These are phyloP conservation scores for Yamadazyma oceani DNA, from an alignment of 1,139 yeast species.

Conservation along the genomic window DNA sequence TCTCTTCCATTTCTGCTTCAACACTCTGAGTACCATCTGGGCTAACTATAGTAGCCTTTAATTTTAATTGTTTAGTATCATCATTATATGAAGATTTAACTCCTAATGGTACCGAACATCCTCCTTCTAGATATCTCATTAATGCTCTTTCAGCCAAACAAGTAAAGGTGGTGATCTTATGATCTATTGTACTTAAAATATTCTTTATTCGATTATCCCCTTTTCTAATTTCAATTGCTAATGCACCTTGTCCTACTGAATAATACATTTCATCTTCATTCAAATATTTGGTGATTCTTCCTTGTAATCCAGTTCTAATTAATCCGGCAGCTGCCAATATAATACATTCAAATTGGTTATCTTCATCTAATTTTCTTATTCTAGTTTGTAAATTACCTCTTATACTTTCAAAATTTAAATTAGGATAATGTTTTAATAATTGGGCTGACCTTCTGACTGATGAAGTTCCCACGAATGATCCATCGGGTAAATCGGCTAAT, in stretches of 20 bases:
- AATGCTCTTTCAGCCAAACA: constrained; percentile 91
- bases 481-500: constrained; percentile 75
- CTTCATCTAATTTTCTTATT: constrained; percentile 69
- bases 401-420: constrained; percentile 61
- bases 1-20: constrained; percentile 47
- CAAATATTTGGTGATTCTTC: constrained; percentile 69
- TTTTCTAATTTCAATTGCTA: constrained; percentile 84
- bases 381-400: constrained; percentile 90
- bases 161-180: constrained; percentile 65
- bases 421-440: constrained; percentile 41
- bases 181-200: constrained; percentile 64
- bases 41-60: constrained; percentile 77
- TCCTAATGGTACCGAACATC: constrained; percentile 97
- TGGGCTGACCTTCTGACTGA: constrained; percentile 89
- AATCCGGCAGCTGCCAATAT: constrained; percentile 93
- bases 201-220: constrained; percentile 59
- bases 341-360: constrained; percentile 70
- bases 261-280: constrained; percentile 87
- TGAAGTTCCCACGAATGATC: constrained; percentile 90
- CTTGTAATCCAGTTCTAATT: constrained; percentile 64
- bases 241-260: constrained; percentile 98
- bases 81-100: constrained; percentile 63
- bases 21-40: constrained; percentile 78
- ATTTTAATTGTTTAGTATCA: constrained; percentile 38
- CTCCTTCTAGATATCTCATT: constrained; percentile 90